Base-by-base conservation (phyloP, 192 early-diverging fungal species). In the Pecoramyces ruminantium region DNA sequence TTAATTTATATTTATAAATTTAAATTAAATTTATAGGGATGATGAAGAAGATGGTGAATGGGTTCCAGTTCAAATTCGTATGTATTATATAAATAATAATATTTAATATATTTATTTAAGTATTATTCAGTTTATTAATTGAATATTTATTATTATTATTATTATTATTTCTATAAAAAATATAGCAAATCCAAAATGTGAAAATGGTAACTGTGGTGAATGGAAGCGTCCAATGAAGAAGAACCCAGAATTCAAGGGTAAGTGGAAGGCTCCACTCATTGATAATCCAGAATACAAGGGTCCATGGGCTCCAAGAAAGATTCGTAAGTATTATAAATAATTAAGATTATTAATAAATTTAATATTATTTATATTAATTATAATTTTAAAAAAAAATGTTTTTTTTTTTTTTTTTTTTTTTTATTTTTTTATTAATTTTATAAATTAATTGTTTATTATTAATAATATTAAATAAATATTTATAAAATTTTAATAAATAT, bases 251-350 rank as follows among this genome's bases (percentile, higher is more conserved):
- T 98, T 96, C 91, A 95, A 95, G 86, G 95, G 95, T 83, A 93
- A 95, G 85, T 96, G 96, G 96, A 85, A 83, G 34, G 85, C 95
- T 28, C 94, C 93, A 8, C 38, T 94, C 79, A 93, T 97, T 82
- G 94, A 92, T 84, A 97, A 97, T 87, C 96, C 96, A 17, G 89
- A 81, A n/a, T 97, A 96, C 90, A 96, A 96, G 88, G 96, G 96
- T 58, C 86, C 87, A 39, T 97, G 96, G 96, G 87, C 89, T 15
- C 92, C 96, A 11, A 88, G 91, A 80, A 92, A 92, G 88, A 96
- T 97, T 78, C 80, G 51, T 67, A n/a, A 21, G 51, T 67, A 67
- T 67, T 67, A 8, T 11, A 34, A 34, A 34, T 34, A 34, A 34
- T 34, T 34, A 34, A 34, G 11, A 34, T 34, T 6, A 34, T 6